phyloP scores from a whole-genome alignment of 495 filamentous ascomycete genomes.

The Penicillium pancosmium region DNA sequence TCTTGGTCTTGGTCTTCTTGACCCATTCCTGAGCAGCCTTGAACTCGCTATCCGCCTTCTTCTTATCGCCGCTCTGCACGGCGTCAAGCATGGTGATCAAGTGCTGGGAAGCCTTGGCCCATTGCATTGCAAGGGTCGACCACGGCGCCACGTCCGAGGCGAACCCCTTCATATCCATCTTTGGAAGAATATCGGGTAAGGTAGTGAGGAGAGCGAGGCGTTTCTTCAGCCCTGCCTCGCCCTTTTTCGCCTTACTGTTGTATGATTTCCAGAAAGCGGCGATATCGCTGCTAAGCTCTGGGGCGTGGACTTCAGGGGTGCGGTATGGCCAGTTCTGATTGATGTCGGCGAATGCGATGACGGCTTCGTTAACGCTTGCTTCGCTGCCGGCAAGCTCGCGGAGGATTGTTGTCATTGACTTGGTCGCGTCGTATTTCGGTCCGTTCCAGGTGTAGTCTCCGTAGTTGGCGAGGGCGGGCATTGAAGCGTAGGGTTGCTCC shows the following conservation, averaged over 20 bases:
- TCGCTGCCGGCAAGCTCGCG: conserved; percentile 15
- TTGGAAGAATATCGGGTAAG: conserved; percentile 12
- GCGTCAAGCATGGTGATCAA: conserved; percentile 20
- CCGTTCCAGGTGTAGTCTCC: conserved; percentile 23
- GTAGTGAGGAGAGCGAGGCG: conserved; percentile 11
- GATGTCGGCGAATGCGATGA: conserved; percentile 17
- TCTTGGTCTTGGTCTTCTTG: conserved; percentile 22
- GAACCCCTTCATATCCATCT: conserved; percentile 19
- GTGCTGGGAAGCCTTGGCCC: conserved; percentile 17
- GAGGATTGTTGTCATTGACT: conserved; percentile 13
- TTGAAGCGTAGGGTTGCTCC: conserved; percentile 18
- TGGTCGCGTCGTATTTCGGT: conserved; percentile 9
- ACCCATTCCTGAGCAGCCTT: conserved; percentile 14
- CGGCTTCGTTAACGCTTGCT: conserved; percentile 8
- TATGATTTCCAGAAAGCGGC: conserved; percentile 14
- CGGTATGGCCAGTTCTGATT: conserved; percentile 24
- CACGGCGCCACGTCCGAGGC: conserved; percentile 19
- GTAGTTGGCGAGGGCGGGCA: conserved; percentile 19
- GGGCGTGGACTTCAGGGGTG: neutral
- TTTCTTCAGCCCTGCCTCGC: neutral
- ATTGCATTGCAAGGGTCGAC: conserved; percentile 19
- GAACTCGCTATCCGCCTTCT: conserved; percentile 16
- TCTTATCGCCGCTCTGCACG: conserved; percentile 7
- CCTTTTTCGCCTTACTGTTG: neutral
- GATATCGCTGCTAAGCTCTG: conserved; percentile 16